Conservation (phyloP, 164 flowering plant genomes). For the Dillenia turbinata region DNA sequence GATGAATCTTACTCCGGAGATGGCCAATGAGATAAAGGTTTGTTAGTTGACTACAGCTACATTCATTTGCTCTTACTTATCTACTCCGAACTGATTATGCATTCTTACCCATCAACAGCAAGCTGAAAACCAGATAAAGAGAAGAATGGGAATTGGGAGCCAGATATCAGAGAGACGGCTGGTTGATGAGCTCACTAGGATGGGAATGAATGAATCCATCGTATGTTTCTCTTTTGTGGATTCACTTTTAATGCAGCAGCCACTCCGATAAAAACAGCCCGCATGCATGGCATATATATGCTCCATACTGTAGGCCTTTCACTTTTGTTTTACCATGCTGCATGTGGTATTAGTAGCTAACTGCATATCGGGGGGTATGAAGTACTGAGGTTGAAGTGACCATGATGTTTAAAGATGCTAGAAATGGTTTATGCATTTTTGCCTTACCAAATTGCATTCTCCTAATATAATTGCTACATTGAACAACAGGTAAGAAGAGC, state of each 20-base stretch:
- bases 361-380: too few species aligned
- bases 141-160: slow-evolving; percentile 94
- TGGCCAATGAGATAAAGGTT: slow-evolving; percentile 91
- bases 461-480: neutral
- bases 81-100: neutral
- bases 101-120: slow-evolving; percentile 46
- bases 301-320: too few species aligned
- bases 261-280: neutral
- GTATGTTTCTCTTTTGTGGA: slow-evolving; percentile 21
- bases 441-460: neutral
- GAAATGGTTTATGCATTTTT: neutral
- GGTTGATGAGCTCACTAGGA: slow-evolving; percentile 80
- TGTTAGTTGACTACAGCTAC: slow-evolving; percentile 1
- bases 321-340: too few species aligned
- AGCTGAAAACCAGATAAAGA: slow-evolving; percentile 93
- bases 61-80: neutral
- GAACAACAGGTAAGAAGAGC: slow-evolving; percentile 90
- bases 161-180: slow-evolving; percentile 87
- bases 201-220: slow-evolving; percentile 92
- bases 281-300: too few species aligned
- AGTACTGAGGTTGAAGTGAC: too few species aligned
- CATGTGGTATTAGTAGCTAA: too few species aligned
- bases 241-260: neutral
- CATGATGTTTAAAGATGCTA: too few species aligned
- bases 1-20: slow-evolving; percentile 69